Percentiles rank a stretch among this genome's conserved stretches.
Evolutionary conservation across 164 flowering plant genomes (phyloP).

Genomic region (Umbilicus rupestris): DNA sequence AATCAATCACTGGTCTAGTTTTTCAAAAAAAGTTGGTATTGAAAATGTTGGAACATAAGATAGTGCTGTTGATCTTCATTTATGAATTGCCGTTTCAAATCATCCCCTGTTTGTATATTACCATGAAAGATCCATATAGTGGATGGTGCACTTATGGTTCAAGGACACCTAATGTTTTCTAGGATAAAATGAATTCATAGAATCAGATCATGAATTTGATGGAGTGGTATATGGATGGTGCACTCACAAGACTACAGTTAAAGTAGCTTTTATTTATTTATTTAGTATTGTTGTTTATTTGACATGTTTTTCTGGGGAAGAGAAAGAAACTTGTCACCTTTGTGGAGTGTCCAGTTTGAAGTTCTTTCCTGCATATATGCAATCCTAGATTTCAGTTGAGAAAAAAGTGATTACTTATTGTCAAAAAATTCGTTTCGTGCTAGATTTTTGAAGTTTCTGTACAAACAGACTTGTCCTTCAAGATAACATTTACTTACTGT

Average conservation of each 20-base stretch:
- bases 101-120: background rate
- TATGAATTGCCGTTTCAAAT: background rate
- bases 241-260: background rate
- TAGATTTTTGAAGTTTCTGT: background rate
- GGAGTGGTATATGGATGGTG: background rate
- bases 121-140: background rate
- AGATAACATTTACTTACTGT: too few species aligned
- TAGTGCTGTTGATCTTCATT: slow-evolving; percentile 1
- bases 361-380: background rate
- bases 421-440: background rate
- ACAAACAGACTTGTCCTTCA: too few species aligned
- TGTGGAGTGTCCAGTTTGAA: background rate
- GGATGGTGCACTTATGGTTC: background rate
- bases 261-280: background rate
- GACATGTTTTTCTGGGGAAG: background rate
- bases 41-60: background rate
- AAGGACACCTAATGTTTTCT: background rate
- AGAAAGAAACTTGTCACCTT: background rate
- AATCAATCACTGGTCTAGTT: background rate
- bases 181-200: background rate
- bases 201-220: background rate
- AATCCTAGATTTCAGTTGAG: background rate
- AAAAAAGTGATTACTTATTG: background rate
- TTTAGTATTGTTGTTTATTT: background rate
- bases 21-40: slow-evolving; percentile 1